Conservation (phyloP, 2,329 filamentous ascomycete species). For the Aspergillus puulaauensis region DNA sequence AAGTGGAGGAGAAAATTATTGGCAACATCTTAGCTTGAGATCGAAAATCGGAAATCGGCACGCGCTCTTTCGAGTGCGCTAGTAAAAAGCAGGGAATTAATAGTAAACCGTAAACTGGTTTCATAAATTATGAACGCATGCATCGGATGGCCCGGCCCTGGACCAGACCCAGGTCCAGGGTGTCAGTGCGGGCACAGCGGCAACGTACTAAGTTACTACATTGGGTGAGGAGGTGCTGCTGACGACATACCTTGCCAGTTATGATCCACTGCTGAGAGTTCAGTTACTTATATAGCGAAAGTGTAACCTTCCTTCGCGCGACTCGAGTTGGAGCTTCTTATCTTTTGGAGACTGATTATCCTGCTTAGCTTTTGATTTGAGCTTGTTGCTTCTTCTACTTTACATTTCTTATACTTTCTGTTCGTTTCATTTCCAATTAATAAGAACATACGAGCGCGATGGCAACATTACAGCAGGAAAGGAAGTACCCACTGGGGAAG, state of each 20-base stretch:
- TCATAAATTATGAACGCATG: not conserved
- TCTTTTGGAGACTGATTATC: not conserved
- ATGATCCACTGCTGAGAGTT: not conserved
- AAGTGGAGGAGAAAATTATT: not conserved
- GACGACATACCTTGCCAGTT: not conserved
- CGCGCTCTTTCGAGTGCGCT: too few species aligned
- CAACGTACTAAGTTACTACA: not conserved
- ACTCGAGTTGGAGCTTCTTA: not conserved
- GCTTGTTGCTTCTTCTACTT: not conserved
- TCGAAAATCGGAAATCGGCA: not conserved
- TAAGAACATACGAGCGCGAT: constrained; percentile 15
- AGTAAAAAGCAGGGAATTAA: too few species aligned
- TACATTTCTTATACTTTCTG: not conserved
- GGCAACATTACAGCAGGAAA: constrained; percentile 29
- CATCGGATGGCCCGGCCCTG: not conserved
- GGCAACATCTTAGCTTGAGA: not conserved
- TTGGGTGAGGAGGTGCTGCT: not conserved
- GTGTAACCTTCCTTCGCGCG: not conserved
- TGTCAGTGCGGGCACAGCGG: not conserved
- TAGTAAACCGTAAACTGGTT: too few species aligned
- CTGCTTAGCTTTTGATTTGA: not conserved
- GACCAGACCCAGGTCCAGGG: not conserved
- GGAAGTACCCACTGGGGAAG: constrained; percentile 43
- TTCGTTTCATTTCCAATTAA: not conserved
- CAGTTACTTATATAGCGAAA: not conserved